Base-by-base conservation (phyloP, 139 green algal species). In the Picochlorum sp. region DNA sequence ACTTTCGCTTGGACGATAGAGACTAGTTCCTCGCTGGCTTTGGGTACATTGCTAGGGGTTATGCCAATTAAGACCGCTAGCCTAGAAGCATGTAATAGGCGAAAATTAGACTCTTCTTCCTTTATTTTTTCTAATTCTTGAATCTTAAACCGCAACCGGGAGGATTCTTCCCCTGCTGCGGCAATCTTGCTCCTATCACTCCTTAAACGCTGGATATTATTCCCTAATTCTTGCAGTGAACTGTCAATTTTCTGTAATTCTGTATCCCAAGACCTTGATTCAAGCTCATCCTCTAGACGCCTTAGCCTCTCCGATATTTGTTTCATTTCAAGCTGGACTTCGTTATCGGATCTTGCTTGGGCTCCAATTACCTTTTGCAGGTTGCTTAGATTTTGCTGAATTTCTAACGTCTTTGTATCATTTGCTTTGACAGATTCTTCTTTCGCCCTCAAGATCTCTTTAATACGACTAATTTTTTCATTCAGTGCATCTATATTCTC, bases 381-480 rank as follows among this genome's bases (percentile, higher is more conserved):
- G 12, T 61, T 7, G 12, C 10, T 33, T 37, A 47, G 0, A 7
- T 47, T 47, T 25, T 47, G 39, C 39, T 61, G 31, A 33, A 80
- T 49, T 14, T 41, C 50, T 3, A 56, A 33, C 5, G 65, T 64
- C 16, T 36, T 61, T 26, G 7, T 4, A 25, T 73, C 45, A 37
- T 81, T 79, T 5, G 35, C 22, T 32, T 44, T 36, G 13, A 74
- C 13, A 35, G 72, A 53, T 45, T 70, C 57, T 22, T 55, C 39
- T 58, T 75, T 78, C 57, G 83, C 54, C 4, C 71, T 68, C 55
- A 64, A 45, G 22, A 32, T 52, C 60, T 79, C 71, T 24, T 50
- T 20, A 2, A 52, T 50, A 26, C 55, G 59, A 6, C 56, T 73
- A 20, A 82, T 56, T 20, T 65, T 31, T 5, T 18, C n/a, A 33